Conservation (phyloP, 371 early-diverging fungal species). For the Apophysomyces variabilis region DNA sequence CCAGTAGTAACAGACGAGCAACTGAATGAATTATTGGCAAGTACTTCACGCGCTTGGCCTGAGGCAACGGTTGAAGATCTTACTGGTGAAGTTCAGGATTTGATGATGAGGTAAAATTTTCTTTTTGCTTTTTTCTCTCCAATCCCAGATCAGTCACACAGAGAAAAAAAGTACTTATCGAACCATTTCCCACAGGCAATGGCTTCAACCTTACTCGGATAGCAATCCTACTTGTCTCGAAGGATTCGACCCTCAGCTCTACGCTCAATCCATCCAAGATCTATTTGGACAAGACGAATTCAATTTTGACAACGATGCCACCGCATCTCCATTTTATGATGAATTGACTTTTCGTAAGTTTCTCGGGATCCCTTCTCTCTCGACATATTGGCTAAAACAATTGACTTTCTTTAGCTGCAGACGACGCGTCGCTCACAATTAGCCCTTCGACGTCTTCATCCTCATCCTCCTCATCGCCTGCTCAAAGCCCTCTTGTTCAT, state of each 20-base stretch:
- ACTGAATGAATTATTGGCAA: conserved; percentile 31
- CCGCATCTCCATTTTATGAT: conserved; percentile 39
- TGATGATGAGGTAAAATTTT: conserved; percentile 44
- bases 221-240: conserved; percentile 20
- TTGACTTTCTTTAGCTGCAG: conserved; percentile 21
- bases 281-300: conserved; percentile 45
- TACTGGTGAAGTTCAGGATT: conserved; percentile 49
- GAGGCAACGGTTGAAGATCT: conserved; percentile 40
- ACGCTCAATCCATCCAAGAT: conserved; percentile 46
- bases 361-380: neutral
- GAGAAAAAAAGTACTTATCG: neutral
- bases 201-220: conserved; percentile 42
- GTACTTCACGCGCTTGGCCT: conserved; percentile 12
- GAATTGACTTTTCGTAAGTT: conserved; percentile 51
- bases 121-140: no score
- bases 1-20: conserved; percentile 30
- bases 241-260: conserved; percentile 38
- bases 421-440: conserved; percentile 25
- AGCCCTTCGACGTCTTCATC: conserved; percentile 33
- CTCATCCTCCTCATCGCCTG: conserved; percentile 28
- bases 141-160: conserved; percentile 3
- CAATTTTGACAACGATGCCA: conserved; percentile 12
- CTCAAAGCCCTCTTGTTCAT: conserved; percentile 14
- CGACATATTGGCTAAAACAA: neutral
- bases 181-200: conserved; percentile 29